phyloP scores from a whole-genome alignment of 192 early-diverging fungal species.

The Obelidium mucronatum region DNA sequence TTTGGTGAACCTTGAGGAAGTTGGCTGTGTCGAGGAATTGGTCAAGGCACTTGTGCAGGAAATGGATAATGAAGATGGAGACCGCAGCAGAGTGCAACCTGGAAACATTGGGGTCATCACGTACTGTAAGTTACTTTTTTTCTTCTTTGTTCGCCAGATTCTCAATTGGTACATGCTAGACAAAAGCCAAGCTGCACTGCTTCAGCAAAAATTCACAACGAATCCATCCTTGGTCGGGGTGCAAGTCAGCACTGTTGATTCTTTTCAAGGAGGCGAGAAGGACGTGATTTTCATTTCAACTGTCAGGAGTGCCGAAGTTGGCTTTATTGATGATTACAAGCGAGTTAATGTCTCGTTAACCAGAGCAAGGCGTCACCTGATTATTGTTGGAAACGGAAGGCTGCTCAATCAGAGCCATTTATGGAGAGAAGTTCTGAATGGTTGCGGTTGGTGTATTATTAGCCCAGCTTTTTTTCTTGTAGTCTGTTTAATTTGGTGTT shows the following conservation, averaged over 20 bases:
- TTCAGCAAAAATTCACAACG: constrained; percentile 6
- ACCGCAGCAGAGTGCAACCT: constrained; percentile 37
- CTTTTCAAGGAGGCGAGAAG: constrained; percentile 82
- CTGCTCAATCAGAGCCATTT: constrained; percentile 33
- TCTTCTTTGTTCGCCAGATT: constrained; percentile 12
- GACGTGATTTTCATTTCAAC: constrained; percentile 77
- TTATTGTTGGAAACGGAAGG: constrained; percentile 63
- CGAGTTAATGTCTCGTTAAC: constrained; percentile 81
- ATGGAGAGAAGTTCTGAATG: constrained; percentile 6
- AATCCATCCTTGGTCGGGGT: constrained; percentile 26
- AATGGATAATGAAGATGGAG: constrained; percentile 15
- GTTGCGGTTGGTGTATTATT: neutral
- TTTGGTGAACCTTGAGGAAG: constrained; percentile 63
- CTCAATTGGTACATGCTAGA: constrained; percentile 18
- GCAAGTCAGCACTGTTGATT: constrained; percentile 73
- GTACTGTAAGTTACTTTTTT: constrained; percentile 60
- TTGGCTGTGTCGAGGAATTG: constrained; percentile 48
- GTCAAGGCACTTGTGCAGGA: constrained; percentile 50
- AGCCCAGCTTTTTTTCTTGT: neutral
- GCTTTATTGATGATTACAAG: constrained; percentile 72
- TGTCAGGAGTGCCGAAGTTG: constrained; percentile 59
- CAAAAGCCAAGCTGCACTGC: constrained; percentile 23
- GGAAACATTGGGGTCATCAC: constrained; percentile 72
- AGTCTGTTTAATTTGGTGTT: no score
- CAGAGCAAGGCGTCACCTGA: constrained; percentile 70